Evolutionary conservation across 75 land plant species (phyloP).

Genomic region (Pinus taeda): DNA sequence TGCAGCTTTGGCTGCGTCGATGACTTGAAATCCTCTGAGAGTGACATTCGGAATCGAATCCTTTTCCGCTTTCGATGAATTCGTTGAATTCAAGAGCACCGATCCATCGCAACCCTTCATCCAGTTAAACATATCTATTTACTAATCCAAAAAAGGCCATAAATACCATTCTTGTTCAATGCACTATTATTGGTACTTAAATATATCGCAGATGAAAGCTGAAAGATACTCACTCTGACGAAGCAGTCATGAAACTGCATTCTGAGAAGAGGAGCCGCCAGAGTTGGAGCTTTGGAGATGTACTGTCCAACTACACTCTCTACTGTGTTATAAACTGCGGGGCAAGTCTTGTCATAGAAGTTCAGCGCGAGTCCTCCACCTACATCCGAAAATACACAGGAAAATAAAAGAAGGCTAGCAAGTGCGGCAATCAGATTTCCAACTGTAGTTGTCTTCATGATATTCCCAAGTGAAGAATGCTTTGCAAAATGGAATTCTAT

Average conservation of each 20-base stretch:
- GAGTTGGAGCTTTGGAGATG: conserved; percentile 30
- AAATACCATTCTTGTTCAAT: too few species aligned
- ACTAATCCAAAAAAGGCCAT: background rate
- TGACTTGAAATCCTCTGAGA: conserved; percentile 34
- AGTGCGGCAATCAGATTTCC: too few species aligned
- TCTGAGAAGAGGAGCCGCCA: conserved; percentile 24
- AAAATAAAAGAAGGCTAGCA: too few species aligned
- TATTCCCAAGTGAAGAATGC: too few species aligned
- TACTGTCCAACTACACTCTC: conserved; percentile 29
- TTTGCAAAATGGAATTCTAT: too few species aligned
- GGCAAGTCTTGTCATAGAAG: conserved; percentile 56
- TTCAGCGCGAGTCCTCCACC: conserved; percentile 1
- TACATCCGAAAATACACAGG: background rate
- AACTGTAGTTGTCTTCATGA: too few species aligned
- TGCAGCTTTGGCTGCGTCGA: conserved; percentile 36
- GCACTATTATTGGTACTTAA: too few species aligned
- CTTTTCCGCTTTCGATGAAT: conserved; percentile 33
- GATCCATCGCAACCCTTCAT: conserved; percentile 59
- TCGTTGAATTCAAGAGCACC: conserved; percentile 32
- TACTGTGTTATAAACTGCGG: conserved; percentile 55
- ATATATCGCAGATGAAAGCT: too few species aligned
- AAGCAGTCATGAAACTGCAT: conserved; percentile 46
- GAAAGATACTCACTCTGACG: background rate
- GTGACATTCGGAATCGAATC: conserved; percentile 31
- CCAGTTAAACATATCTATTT: background rate